phyloP scores from a whole-genome alignment of 176 grass and related monocot species.

The Phyllostachys edulis region DNA sequence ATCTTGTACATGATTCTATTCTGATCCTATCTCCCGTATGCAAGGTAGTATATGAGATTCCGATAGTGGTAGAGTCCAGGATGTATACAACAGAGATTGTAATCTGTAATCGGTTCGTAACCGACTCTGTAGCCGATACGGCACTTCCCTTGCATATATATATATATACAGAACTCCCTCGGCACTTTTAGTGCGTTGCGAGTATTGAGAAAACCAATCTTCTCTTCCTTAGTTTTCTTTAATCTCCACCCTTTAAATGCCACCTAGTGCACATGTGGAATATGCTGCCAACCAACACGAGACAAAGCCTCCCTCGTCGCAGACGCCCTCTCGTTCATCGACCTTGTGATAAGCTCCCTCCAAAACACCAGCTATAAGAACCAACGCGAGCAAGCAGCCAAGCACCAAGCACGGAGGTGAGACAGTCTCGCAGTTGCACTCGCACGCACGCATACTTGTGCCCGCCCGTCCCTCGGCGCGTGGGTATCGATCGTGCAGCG shows the following conservation, averaged over 20 bases:
- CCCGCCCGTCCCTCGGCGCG: background rate
- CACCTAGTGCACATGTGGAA: slow-evolving; percentile 11
- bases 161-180: no score
- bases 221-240: no score
- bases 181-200: no score
- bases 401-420: background rate
- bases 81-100: no score
- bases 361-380: slow-evolving; percentile 18
- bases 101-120: no score
- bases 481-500: background rate
- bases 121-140: no score
- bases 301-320: slow-evolving; percentile 28
- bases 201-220: no score
- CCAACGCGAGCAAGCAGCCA: background rate
- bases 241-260: background rate
- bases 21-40: no score
- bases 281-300: slow-evolving; percentile 43
- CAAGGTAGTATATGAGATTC: no score
- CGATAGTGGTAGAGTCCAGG: no score
- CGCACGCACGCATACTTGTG: background rate
- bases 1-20: no score
- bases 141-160: no score
- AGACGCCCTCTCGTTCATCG: slow-evolving; percentile 39
- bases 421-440: background rate
- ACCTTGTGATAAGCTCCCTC: slow-evolving; percentile 11